These are phyloP conservation scores for Phytopythium litorale DNA, from an alignment of 352 stramenopile genomes.

Conservation along the genomic window DNA sequence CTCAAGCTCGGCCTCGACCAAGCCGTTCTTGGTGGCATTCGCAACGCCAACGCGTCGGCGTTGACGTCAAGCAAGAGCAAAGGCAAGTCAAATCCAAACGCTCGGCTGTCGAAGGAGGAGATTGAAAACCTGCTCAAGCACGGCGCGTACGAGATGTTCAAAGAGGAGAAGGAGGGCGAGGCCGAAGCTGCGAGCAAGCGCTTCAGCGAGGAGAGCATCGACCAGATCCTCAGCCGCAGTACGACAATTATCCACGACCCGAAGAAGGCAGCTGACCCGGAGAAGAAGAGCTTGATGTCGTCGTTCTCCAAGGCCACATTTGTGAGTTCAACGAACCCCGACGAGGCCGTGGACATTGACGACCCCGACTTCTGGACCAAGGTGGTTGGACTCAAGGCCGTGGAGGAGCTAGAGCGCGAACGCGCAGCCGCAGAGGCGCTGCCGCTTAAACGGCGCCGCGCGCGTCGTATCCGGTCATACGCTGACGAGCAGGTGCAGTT, in stretches of 20 bases:
- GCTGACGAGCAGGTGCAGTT: constrained; percentile 16
- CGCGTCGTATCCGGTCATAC: constrained; percentile 70
- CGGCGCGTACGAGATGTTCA: constrained; percentile 93
- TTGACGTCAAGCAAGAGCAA: constrained; percentile 23
- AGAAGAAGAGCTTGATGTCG: constrained; percentile 78
- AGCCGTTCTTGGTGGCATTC: constrained; percentile 87
- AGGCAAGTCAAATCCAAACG: constrained; percentile 31
- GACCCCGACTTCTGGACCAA: constrained; percentile 96
- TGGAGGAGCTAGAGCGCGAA: constrained; percentile 53
- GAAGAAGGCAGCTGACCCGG: constrained; percentile 37
- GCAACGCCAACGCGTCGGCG: constrained; percentile 48
- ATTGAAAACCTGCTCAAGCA: constrained; percentile 93
- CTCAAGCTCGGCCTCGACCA: constrained; percentile 92
- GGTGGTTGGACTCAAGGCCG: constrained; percentile 82
- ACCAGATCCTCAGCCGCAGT: constrained; percentile 94
- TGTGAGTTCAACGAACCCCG: constrained; percentile 81
- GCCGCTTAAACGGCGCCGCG: constrained; percentile 62
- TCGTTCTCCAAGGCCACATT: constrained; percentile 94
- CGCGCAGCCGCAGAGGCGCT: constrained; percentile 35
- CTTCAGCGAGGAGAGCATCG: constrained; percentile 98
- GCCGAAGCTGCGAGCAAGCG: constrained; percentile 92
- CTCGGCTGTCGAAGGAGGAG: constrained; percentile 85
- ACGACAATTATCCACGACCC: constrained; percentile 87
- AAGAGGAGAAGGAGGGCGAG: constrained; percentile 88
- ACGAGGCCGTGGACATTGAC: constrained; percentile 88